These are phyloP conservation scores for Gentiana dahurica DNA, from an alignment of 257 asterid genomes.

Conservation along the genomic window DNA sequence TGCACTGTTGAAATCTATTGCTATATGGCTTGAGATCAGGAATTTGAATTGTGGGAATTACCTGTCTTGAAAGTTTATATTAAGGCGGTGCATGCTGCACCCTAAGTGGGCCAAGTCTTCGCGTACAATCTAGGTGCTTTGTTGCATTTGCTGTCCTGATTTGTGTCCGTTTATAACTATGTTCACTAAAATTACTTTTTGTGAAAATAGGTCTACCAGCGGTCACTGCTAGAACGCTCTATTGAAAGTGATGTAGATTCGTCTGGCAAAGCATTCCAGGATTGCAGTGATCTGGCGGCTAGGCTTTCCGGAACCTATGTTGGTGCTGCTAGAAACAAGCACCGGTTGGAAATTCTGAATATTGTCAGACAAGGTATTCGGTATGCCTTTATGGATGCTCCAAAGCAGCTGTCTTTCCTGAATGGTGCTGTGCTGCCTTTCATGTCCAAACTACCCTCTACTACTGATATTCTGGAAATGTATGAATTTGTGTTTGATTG, in stretches of 20 bases:
- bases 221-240: slow-evolving; percentile 41
- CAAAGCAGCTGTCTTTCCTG: slow-evolving; percentile 78
- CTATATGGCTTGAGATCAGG: too few relatives aligned
- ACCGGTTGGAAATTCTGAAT: slow-evolving; percentile 52
- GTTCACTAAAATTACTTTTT: slow-evolving; percentile 6
- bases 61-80: too few relatives aligned
- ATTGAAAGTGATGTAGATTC: slow-evolving; percentile 33
- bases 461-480: slow-evolving; percentile 69
- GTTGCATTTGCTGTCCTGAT: not conserved
- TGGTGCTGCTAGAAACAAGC: slow-evolving; percentile 79
- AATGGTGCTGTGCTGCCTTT: slow-evolving; percentile 74
- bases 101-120: too few relatives aligned
- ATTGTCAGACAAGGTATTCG: slow-evolving; percentile 66
- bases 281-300: slow-evolving; percentile 77
- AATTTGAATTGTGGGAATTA: too few relatives aligned
- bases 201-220: slow-evolving; percentile 52
- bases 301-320: slow-evolving; percentile 70
- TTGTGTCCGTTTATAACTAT: not conserved
- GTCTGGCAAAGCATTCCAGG: slow-evolving; percentile 55
- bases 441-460: slow-evolving; percentile 65
- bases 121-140: not conserved
- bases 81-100: too few relatives aligned
- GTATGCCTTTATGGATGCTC: slow-evolving; percentile 76
- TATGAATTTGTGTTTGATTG: slow-evolving; percentile 32
- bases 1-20: too few relatives aligned